phyloP scores from a whole-genome alignment of 345 rosid genomes.

The Corchorus olitorius region DNA sequence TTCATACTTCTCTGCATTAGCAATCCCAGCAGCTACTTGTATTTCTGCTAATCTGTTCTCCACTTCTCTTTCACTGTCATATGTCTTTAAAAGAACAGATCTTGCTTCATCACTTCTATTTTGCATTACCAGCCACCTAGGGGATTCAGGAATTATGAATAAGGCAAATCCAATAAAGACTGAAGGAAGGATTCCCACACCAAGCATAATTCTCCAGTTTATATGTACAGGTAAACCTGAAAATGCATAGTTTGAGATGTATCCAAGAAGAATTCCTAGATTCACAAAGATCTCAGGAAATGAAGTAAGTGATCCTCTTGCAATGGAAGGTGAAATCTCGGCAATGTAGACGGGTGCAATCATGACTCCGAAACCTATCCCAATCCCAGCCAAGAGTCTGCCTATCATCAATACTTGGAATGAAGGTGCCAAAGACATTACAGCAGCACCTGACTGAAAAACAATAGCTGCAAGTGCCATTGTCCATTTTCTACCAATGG shows the following conservation, averaged over 20 bases:
- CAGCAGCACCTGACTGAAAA: slow-evolving; percentile 53
- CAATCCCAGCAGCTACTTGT: slow-evolving; percentile 43
- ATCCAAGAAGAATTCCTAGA: slow-evolving; percentile 70
- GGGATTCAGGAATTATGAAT: slow-evolving; percentile 65
- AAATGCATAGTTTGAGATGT: slow-evolving; percentile 58
- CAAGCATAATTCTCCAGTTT: slow-evolving; percentile 71
- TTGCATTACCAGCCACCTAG: slow-evolving; percentile 68
- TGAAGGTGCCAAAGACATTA: slow-evolving; percentile 57
- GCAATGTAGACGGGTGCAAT: slow-evolving; percentile 61
- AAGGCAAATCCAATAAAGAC: slow-evolving; percentile 53
- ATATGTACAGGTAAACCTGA: slow-evolving; percentile 44
- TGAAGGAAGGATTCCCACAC: slow-evolving; percentile 58
- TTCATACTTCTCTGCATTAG: slow-evolving; percentile 30
- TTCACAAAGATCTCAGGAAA: slow-evolving; percentile 69
- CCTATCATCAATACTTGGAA: slow-evolving; percentile 47
- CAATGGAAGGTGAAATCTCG: slow-evolving; percentile 55
- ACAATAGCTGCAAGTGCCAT: slow-evolving; percentile 50
- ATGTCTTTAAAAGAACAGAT: slow-evolving; percentile 48
- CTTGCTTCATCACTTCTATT: slow-evolving; percentile 55
- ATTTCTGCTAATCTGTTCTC: slow-evolving; percentile 62
- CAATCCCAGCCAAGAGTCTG: slow-evolving; percentile 53
- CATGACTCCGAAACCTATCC: slow-evolving; percentile 64
- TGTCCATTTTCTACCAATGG: slow-evolving; percentile 64
- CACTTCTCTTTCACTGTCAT: slow-evolving; percentile 44
- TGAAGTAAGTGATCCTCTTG: slow-evolving; percentile 62